A percentile compares a stretch with the other conserved stretches of the same genome.
phyloP scores from a whole-genome alignment of 176 grass and related monocot genomes.

The Saccharum officinarum region DNA sequence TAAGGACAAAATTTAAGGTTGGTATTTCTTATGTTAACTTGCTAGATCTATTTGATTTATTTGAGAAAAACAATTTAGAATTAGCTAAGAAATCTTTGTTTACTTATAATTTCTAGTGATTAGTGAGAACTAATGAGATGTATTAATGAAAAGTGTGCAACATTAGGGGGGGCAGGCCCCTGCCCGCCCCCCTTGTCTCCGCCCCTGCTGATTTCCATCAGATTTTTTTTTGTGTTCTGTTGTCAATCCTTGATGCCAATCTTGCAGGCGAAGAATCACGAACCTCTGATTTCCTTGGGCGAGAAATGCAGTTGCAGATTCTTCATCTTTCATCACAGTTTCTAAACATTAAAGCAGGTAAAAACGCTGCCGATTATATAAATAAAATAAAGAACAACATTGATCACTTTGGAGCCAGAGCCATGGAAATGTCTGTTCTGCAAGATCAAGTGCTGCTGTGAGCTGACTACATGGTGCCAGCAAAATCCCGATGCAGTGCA shows the following conservation, averaged over 20 bases:
- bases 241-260: background rate
- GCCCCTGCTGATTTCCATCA: too few relatives aligned
- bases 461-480: background rate
- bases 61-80: too few relatives aligned
- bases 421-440: background rate
- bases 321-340: background rate
- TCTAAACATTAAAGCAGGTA: background rate
- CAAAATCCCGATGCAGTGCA: background rate
- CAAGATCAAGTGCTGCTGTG: background rate
- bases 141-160: too few relatives aligned
- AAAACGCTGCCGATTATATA: too few relatives aligned
- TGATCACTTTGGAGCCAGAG: background rate
- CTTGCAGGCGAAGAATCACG: background rate
- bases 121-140: too few relatives aligned
- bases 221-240: background rate
- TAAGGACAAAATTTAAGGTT: too few relatives aligned
- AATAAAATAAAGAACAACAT: background rate
- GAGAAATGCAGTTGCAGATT: slow-evolving; percentile 3
- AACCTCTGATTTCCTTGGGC: background rate
- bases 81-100: too few relatives aligned
- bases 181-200: too few relatives aligned
- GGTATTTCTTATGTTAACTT: too few relatives aligned
- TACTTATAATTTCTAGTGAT: too few relatives aligned
- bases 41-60: too few relatives aligned
- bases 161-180: too few relatives aligned